Percentiles rank a stretch among this genome's conserved stretches.
phyloP scores from a whole-genome alignment of 2,329 filamentous ascomycete genomes.

The Fonsecaea pedrosoi region DNA sequence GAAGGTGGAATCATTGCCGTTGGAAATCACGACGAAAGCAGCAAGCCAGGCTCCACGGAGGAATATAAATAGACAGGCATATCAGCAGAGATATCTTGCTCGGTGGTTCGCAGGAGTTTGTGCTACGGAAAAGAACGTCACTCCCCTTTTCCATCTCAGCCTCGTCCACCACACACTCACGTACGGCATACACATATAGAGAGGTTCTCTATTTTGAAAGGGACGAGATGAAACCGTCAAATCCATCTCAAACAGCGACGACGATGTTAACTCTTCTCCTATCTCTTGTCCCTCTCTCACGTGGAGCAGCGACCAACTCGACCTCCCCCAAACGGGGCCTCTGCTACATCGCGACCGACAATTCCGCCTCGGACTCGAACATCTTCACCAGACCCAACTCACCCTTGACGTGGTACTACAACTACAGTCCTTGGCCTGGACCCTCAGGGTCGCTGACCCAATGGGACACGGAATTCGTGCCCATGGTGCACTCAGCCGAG shows the following conservation, averaged over 20 bases:
- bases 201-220: neutral
- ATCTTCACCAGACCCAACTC: slow-evolving; percentile 66
- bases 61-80: too few species aligned
- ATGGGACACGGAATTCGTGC: slow-evolving; percentile 72
- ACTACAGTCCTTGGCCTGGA: slow-evolving; percentile 68
- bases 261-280: slow-evolving; percentile 2
- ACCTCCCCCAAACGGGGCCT: slow-evolving; percentile 71
- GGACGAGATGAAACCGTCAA: slow-evolving; percentile 6
- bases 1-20: too few species aligned
- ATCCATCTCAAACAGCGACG: neutral
- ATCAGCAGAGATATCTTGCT: too few species aligned
- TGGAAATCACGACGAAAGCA: too few species aligned
- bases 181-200: neutral
- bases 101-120: neutral
- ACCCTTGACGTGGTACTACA: slow-evolving; percentile 84
- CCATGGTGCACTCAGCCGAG: slow-evolving; percentile 76
- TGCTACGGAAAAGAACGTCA: neutral
- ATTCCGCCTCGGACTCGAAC: slow-evolving; percentile 64
- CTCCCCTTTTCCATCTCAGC: neutral
- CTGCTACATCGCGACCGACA: slow-evolving; percentile 66
- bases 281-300: neutral
- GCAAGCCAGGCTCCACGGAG: too few species aligned
- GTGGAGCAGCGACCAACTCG: slow-evolving; percentile 15
- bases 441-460: slow-evolving; percentile 58
- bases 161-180: neutral